phyloP scores from a whole-genome alignment of 306 rosid species.

The Delonix regia region DNA sequence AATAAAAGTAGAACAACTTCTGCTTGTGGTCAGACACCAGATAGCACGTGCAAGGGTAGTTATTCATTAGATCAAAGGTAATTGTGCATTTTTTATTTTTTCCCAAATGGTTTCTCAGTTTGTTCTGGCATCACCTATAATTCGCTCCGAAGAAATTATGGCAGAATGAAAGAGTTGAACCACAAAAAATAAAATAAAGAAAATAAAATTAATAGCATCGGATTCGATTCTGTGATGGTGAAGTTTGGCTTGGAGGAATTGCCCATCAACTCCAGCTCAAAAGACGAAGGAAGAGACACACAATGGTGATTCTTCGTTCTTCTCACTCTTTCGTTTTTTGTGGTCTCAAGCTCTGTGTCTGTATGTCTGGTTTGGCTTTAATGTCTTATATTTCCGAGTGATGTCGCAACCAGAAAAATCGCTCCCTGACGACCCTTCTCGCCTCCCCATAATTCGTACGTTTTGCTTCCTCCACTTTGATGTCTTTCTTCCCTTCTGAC shows the following conservation, averaged over 20 bases:
- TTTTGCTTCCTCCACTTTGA: slow-evolving; percentile 27
- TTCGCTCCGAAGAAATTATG: background rate
- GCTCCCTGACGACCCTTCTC: slow-evolving; percentile 41
- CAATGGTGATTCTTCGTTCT: slow-evolving; percentile 11
- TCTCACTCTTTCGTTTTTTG: background rate
- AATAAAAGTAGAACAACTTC: too few species aligned
- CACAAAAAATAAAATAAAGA: background rate
- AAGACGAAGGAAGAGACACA: background rate
- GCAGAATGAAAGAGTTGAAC: background rate
- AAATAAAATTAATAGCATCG: slow-evolving; percentile 27
- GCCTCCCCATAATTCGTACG: slow-evolving; percentile 56
- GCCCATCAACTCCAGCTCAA: background rate
- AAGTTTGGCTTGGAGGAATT: slow-evolving; percentile 31
- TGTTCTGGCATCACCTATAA: background rate
- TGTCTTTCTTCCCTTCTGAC: too few species aligned
- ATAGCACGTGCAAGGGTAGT: too few species aligned
- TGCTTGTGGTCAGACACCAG: too few species aligned
- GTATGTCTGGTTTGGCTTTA: slow-evolving; percentile 3
- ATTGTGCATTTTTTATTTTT: too few species aligned
- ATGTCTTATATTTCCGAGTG: slow-evolving; percentile 22
- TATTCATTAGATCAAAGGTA: too few species aligned
- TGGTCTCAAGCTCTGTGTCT: background rate
- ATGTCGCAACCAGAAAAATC: slow-evolving; percentile 46
- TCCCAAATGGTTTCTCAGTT: too few species aligned
- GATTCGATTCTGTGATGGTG: slow-evolving; percentile 53